Base-by-base conservation (phyloP, 352 stramenopile species). In the Phytopythium mirpurense region DNA sequence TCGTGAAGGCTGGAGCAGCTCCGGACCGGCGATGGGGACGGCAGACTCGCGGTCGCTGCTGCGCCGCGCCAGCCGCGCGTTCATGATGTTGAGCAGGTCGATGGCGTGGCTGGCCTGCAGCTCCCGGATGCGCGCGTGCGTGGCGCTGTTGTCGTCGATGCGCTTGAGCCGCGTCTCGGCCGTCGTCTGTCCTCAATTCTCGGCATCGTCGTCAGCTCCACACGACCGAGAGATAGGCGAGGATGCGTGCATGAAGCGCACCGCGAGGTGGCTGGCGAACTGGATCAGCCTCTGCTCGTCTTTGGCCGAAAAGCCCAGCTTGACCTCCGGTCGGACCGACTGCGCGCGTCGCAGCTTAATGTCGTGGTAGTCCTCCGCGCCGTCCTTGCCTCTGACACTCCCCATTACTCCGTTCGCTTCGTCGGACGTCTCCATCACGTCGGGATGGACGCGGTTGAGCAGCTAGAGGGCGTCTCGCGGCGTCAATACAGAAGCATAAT, bases 251-350 rank as follows among this genome's bases (percentile, higher is more conserved):
- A n/a, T n/a, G n/a, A n/a, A n/a, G n/a, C 63, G 21, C 45, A 83
- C 76, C 36, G 69, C 67, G 26, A 80, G 60, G 51, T 86, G 72
- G 40, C 62, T 83, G n/a, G 68, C 68, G 24, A 88, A 81, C 51
- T 81, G 70, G 50, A 88, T 69, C 35, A 88, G 63, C 23, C 79
- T 80, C 54, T 88, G 69, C 32, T 88, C 77, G 53, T 88, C 77
- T 45, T 86, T 85, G 23, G 59, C 36, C 8, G 69, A 79, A 60
- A 86, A 88, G 0, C 72, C 77, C 19, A 60, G 60, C 23, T 56
- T 59, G 12, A 56, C 48, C 0, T 61, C 56, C n/a, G 58, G 40
- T 41, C 68, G 69, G 10, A 68, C 23, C 0, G 62, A 66, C 7
- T 68, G 67, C 9, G 59, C 63, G 8, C 70, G 67, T n/a, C 48